Evolutionary conservation across 2,329 filamentous ascomycete species (phyloP), one percentile per base, ranked within the genome.

Genomic region (Bipolaris oryzae): DNA sequence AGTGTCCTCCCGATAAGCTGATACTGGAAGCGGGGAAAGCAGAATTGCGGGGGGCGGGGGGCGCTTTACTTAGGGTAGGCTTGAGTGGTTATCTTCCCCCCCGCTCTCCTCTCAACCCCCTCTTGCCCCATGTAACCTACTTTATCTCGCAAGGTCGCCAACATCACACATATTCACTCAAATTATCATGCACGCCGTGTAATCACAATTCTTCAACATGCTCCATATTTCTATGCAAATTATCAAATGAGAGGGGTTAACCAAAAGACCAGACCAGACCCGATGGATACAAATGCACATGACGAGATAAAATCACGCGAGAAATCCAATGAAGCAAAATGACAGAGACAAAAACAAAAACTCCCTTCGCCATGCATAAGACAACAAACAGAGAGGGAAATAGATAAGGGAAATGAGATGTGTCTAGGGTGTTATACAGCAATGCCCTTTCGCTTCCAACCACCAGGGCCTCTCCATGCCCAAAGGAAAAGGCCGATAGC

Each of bases 381-480:
- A 28, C 5, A 41, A n/a, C 28, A 41, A 20, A 28, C 6, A n/a
- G 31, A 28, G 3, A 15, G 25, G 9, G 35, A 44, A 25, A 10
- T 28, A 18, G 35, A 23, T 15, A 31, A 21, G 13, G 47, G 48
- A 10, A n/a, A 11, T 57, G 58, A 34, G 23, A 21, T 20, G 16
- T 21, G 34, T 48, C 21, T 28, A 48, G 21, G n/a, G 34, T 38
- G 18, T 48, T 38, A 82, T 0, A 90, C 86, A 50, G 91, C 84
- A 72, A 97, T 87, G 0, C 90, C 91, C 56, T 91, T 84, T 69
- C 84, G 84, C 60, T 83, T 84, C 93, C 93, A 97, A 0, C 91
- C 90, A 20, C 83, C 82, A 53, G 78, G 84, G 1, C 90, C 90
- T 74, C 89, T 89, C 93, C 92, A 97, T 6, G 92, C 92, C 82